A percentile compares a stretch with the other conserved stretches of the same genome.
phyloP scores from a whole-genome alignment of 306 rosid genomes.

The Urtica urens region DNA sequence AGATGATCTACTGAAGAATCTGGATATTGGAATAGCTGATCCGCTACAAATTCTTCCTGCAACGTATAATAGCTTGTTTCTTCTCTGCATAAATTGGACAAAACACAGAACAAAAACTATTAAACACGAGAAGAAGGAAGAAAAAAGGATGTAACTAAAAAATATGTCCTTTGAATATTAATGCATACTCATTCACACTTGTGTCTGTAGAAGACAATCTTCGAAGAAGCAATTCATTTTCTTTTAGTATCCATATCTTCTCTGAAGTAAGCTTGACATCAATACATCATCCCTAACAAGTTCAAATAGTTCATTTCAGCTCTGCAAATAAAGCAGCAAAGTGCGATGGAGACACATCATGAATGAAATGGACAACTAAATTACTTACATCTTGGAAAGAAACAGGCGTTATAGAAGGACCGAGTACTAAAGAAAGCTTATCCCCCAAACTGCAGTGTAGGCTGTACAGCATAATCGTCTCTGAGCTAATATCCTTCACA shows the following conservation, averaged over 20 bases:
- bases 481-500: slow-evolving; percentile 55
- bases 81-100: slow-evolving; percentile 38
- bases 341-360: slow-evolving; percentile 3
- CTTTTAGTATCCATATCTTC: slow-evolving; percentile 83
- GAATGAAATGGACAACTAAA: slow-evolving; percentile 8
- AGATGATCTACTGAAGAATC: slow-evolving; percentile 64
- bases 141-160: no score
- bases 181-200: slow-evolving; percentile 37
- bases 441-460: slow-evolving; percentile 49
- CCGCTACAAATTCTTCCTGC: slow-evolving; percentile 91
- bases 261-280: slow-evolving; percentile 62
- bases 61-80: slow-evolving; percentile 51
- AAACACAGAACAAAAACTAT: no score
- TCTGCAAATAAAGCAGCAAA: slow-evolving; percentile 8
- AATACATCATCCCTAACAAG: slow-evolving; percentile 56
- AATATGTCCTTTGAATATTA: slow-evolving; percentile 8
- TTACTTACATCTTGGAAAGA: slow-evolving; percentile 55
- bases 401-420: slow-evolving; percentile 44
- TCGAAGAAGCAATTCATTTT: slow-evolving; percentile 51
- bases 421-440: slow-evolving; percentile 37
- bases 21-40: slow-evolving; percentile 77
- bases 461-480: slow-evolving; percentile 39
- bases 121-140: no score
- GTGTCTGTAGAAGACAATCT: slow-evolving; percentile 25
- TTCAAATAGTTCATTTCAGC: slow-evolving; percentile 20